phyloP scores from a whole-genome alignment of 768 basidiomycete genomes.

The Pisolithus sp. region DNA sequence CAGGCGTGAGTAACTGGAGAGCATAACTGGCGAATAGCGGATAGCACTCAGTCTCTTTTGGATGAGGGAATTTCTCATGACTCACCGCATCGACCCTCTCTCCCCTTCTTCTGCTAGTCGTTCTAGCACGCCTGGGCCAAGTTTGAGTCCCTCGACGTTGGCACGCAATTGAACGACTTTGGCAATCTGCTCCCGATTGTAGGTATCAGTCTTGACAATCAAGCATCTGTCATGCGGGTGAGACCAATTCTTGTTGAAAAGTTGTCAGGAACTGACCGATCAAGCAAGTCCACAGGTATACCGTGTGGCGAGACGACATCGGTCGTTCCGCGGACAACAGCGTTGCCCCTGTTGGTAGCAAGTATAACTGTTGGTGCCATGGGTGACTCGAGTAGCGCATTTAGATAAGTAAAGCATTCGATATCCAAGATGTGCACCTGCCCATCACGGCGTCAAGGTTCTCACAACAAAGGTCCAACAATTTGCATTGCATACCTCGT shows the following conservation, averaged over 20 bases:
- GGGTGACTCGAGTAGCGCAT: conserved; percentile 88
- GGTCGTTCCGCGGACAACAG: conserved; percentile 86
- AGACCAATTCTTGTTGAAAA: conserved; percentile 4
- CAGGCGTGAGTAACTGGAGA: conserved; percentile 85
- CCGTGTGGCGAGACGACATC: conserved; percentile 93
- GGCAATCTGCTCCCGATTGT: conserved; percentile 76
- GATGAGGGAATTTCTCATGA: conserved; percentile 7
- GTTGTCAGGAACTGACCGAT: conserved; percentile 50
- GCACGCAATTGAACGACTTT: conserved; percentile 84
- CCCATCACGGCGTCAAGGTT: conserved; percentile 1
- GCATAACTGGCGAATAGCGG: conserved; percentile 56
- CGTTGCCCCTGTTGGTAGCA: conserved; percentile 92
- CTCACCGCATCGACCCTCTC: conserved; percentile 71
- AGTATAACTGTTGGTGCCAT: conserved; percentile 98
- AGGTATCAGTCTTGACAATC: conserved; percentile 88
- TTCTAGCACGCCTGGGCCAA: conserved; percentile 72
- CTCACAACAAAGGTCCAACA: not conserved
- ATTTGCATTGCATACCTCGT: conserved; percentile 62
- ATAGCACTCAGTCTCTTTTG: conserved; percentile 7
- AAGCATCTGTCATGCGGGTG: conserved; percentile 53
- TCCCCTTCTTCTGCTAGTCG: conserved; percentile 78
- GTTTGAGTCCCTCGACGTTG: conserved; percentile 76
- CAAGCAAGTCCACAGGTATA: conserved; percentile 87
- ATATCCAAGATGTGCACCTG: conserved; percentile 99
- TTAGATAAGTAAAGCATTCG: conserved; percentile 98